Evolutionary conservation across 176 grass and related monocot genomes (phyloP), one percentile per base, ranked within the genome.

Genomic region (Oryza australiensis): DNA sequence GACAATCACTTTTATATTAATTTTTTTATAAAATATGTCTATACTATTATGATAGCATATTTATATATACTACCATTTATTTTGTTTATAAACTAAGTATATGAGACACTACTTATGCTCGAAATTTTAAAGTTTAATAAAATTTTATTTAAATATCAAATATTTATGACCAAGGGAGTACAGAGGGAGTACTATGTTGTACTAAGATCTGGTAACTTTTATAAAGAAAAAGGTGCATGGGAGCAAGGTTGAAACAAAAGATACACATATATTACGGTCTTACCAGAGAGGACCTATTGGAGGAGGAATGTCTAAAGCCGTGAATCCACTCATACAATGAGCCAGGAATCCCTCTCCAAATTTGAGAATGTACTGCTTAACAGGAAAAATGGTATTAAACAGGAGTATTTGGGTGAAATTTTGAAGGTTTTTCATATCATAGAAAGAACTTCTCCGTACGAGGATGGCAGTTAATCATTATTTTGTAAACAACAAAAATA

Each of bases 271-370:
- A 5, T 49, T 5, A n/a, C 20, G 55, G n/a, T 53, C 45, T 76
- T 89, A 94, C 92, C 92, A 94, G 28, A 91, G 86, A 59, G 92
- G 92, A 33, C 92, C 92, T 40, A 82, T 7, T 24, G 92, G 91
- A 81, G 87, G 87, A 15, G 67, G 78, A 12, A 94, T 29, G 66
- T 91, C 92, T 72, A 94, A 76, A 20, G 83, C 83, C 14, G 80
- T 86, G 76, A 94, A 94, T 66, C 92, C 88, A 59, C 92, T 94
- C 1, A 94, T 86, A 84, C 92, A 94, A 4, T 86, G 88, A 16
- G 88, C 75, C 68, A 41, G 7, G 28, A 72, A 80, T 7, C 92
- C 92, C 14, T 91, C 76, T 9, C 92, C 83, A 77, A 91, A 30
- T 80, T 88, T 91, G 40, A 94, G 86, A 62, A 94, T 84, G 62